Evolutionary conservation across 2,329 filamentous ascomycete species (phyloP).

Genomic region (Ascocoryne sarcoides): DNA sequence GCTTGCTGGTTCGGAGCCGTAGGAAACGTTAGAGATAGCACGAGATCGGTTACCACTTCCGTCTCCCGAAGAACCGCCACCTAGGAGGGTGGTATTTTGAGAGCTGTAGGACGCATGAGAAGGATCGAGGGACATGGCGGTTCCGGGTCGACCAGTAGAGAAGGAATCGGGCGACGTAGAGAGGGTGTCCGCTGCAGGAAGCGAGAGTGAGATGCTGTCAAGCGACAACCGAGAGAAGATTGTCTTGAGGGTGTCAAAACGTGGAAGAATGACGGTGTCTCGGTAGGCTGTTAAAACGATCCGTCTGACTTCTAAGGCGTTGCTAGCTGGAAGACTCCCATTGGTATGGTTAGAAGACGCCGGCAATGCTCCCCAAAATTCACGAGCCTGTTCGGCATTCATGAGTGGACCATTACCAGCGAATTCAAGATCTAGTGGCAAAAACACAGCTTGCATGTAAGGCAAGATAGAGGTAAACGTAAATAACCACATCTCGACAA

Average conservation of each 20-base stretch:
- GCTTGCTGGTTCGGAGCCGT: slow-evolving; percentile 35
- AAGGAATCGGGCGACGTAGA: slow-evolving; percentile 42
- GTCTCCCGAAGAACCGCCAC: slow-evolving; percentile 41
- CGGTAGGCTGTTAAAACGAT: slow-evolving; percentile 83
- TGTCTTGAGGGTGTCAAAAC: slow-evolving; percentile 79
- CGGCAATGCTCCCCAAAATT: slow-evolving; percentile 78
- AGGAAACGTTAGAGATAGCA: slow-evolving; percentile 78
- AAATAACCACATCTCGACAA: slow-evolving; percentile 91
- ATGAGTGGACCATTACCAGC: slow-evolving; percentile 75
- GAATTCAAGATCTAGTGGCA: slow-evolving; percentile 90
- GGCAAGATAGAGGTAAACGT: slow-evolving; percentile 86
- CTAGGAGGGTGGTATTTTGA: slow-evolving; percentile 67
- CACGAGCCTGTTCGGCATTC: slow-evolving; percentile 66
- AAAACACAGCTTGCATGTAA: slow-evolving; percentile 90
- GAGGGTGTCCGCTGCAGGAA: slow-evolving; percentile 34
- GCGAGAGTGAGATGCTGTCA: slow-evolving; percentile 50
- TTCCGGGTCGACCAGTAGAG: slow-evolving; percentile 52
- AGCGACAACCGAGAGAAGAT: slow-evolving; percentile 86
- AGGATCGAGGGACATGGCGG: slow-evolving; percentile 66
- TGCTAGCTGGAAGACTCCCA: slow-evolving; percentile 34
- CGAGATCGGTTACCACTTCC: slow-evolving; percentile 57
- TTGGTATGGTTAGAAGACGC: slow-evolving; percentile 33
- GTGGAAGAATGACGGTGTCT: slow-evolving; percentile 78
- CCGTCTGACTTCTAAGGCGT: slow-evolving; percentile 75
- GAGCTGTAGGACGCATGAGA: slow-evolving; percentile 72